Evolutionary conservation across 768 basidiomycete species (phyloP).

Genomic region (Lanmaoa pseudosensibilis): DNA sequence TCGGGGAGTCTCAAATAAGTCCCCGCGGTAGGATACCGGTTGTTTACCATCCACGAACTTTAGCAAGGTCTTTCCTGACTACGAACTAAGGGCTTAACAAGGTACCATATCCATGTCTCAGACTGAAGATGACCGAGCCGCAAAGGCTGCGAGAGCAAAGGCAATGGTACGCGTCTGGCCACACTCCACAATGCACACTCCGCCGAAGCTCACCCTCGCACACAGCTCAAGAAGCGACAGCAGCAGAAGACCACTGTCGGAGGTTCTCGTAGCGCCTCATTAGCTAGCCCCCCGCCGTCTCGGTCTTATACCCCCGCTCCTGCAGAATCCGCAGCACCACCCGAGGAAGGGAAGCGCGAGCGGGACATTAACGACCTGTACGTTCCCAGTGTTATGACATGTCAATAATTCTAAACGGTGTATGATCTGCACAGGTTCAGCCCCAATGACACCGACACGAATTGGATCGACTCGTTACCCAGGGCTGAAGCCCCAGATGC

Average conservation of each 20-base stretch:
- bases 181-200: neutral
- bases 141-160: slow-evolving; percentile 80
- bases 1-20: too few species aligned
- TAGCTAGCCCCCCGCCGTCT: slow-evolving; percentile 47
- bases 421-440: slow-evolving; percentile 40
- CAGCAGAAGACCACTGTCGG: slow-evolving; percentile 57
- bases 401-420: slow-evolving; percentile 3
- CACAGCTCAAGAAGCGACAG: slow-evolving; percentile 78
- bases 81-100: slow-evolving; percentile 1
- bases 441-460: slow-evolving; percentile 42
- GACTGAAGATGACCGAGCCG: slow-evolving; percentile 76
- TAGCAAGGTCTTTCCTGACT: slow-evolving; percentile 4
- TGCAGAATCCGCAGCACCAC: slow-evolving; percentile 35
- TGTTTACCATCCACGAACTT: slow-evolving; percentile 2
- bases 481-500: slow-evolving; percentile 37
- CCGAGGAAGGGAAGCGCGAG: slow-evolving; percentile 42
- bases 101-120: slow-evolving; percentile 22
- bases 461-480: slow-evolving; percentile 65
- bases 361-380: slow-evolving; percentile 66
- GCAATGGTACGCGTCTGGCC: slow-evolving; percentile 58
- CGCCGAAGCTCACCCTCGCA: slow-evolving; percentile 3
- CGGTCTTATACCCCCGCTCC: slow-evolving; percentile 54
- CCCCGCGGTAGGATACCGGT: neutral
- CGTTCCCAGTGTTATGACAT: slow-evolving; percentile 29
- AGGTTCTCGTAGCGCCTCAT: slow-evolving; percentile 34